Conservation (phyloP, 768 basidiomycete genomes). For the Pulveroboletus sp. region DNA sequence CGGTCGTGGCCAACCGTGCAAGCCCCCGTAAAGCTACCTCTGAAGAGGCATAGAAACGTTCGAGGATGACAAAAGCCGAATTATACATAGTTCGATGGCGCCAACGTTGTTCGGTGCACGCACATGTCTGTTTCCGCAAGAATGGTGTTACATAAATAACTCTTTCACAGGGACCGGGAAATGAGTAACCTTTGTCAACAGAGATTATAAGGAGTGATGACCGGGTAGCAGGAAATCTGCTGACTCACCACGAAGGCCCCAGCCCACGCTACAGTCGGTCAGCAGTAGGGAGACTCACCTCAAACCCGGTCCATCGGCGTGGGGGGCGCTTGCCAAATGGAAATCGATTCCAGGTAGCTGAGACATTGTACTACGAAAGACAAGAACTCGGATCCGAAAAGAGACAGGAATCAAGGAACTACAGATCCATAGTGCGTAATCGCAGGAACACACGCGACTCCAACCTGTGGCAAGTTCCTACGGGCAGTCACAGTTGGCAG, state of each 20-base stretch:
- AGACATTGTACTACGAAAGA: neutral
- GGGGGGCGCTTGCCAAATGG: neutral
- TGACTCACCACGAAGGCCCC: constrained; percentile 6
- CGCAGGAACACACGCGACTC: constrained; percentile 9
- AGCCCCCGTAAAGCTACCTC: no score
- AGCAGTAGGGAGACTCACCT: constrained; percentile 10
- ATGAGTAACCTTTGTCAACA: constrained; percentile 1
- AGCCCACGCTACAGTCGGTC: neutral
- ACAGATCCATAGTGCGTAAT: constrained; percentile 10
- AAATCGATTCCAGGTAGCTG: neutral
- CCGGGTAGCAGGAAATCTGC: neutral
- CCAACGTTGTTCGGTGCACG: neutral
- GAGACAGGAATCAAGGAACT: constrained; percentile 12
- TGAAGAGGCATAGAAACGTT: no score
- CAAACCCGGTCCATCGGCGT: neutral
- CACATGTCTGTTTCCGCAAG: neutral
- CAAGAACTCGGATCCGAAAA: constrained; percentile 3
- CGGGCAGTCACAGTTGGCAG: constrained; percentile 14
- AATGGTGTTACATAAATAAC: neutral
- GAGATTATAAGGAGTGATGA: neutral
- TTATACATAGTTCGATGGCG: no score
- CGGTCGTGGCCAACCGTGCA: no score
- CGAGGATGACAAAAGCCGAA: neutral
- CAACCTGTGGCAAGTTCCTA: constrained; percentile 14
- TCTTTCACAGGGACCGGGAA: constrained; percentile 1